Conservation (phyloP, 148 eudicot genomes). For the Rhododendron ferrugineum region DNA sequence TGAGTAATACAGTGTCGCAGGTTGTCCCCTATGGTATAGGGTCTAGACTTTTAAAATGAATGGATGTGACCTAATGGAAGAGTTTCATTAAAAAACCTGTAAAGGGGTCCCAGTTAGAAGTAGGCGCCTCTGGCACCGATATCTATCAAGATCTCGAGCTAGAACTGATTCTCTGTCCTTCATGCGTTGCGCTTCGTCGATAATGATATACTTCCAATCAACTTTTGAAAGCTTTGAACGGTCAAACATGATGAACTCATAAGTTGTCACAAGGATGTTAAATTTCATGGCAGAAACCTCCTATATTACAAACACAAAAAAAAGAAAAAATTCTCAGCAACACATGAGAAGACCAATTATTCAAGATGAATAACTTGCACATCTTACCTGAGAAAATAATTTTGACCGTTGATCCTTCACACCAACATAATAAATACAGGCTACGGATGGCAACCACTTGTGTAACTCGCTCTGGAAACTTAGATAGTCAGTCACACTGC, state of each 20-base stretch:
- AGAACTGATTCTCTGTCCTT: conserved; percentile 95
- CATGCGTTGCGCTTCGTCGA: conserved; percentile 99
- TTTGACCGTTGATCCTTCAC: conserved; percentile 75
- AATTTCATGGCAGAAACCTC: conserved; percentile 91
- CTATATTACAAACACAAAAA: conserved; percentile 37
- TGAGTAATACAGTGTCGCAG: neutral
- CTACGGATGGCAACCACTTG: conserved; percentile 78
- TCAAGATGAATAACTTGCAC: conserved; percentile 5
- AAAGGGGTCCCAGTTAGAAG: conserved; percentile 94
- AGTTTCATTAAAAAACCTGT: conserved; percentile 45
- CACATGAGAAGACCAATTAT: conserved; percentile 8
- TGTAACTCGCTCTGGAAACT: conserved; percentile 75
- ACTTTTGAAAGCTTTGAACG: conserved; percentile 87
- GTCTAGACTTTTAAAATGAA: neutral
- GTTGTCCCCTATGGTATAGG: neutral
- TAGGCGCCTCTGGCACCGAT: conserved; percentile 94
- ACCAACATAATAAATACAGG: conserved; percentile 93
- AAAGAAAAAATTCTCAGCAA: neutral
- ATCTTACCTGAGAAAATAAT: conserved; percentile 82
- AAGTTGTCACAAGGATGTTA: conserved; percentile 94
- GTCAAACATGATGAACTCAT: conserved; percentile 92
- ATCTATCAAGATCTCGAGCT: conserved; percentile 90
- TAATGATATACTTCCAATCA: conserved; percentile 92
- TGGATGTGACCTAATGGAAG: neutral
- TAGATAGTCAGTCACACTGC: conserved; percentile 6